Conservation (phyloP, 2,329 filamentous ascomycete genomes). For the Hysterium pulicare region DNA sequence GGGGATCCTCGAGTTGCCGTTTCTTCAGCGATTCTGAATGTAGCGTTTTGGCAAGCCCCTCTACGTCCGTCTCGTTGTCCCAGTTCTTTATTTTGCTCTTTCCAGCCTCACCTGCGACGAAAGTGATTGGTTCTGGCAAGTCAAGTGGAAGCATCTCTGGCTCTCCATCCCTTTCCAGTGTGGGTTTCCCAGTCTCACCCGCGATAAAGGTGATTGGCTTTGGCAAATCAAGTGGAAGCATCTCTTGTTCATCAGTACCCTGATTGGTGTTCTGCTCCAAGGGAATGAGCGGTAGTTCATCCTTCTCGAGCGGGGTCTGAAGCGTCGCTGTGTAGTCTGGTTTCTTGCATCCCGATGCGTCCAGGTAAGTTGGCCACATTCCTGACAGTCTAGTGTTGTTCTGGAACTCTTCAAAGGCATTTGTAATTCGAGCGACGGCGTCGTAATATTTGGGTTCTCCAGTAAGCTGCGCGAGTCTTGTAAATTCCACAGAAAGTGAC, state of each 20-base stretch:
- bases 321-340: constrained; percentile 9
- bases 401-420: constrained; percentile 43
- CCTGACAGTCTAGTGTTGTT: constrained; percentile 45
- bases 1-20: constrained; percentile 14
- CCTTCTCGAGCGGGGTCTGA: background rate
- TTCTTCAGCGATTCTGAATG: background rate
- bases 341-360: constrained; percentile 39
- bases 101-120: constrained; percentile 12
- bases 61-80: constrained; percentile 13
- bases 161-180: no score
- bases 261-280: no score
- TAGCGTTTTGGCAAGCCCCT: background rate
- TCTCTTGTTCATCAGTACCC: no score
- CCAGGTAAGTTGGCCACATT: constrained; percentile 48
- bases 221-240: constrained; percentile 26
- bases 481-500: constrained; percentile 49
- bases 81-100: constrained; percentile 21
- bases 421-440: constrained; percentile 45
- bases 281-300: constrained; percentile 1
- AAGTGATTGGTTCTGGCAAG: constrained; percentile 25
- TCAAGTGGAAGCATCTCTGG: constrained; percentile 29
- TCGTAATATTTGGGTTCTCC: constrained; percentile 48
- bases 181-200: constrained; percentile 10
- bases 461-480: constrained; percentile 45
- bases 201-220: constrained; percentile 23